A percentile compares a stretch with the other conserved stretches of the same genome.
phyloP scores from a whole-genome alignment of 202 grass and related monocot species.

The Sporobolus alterniflorus region DNA sequence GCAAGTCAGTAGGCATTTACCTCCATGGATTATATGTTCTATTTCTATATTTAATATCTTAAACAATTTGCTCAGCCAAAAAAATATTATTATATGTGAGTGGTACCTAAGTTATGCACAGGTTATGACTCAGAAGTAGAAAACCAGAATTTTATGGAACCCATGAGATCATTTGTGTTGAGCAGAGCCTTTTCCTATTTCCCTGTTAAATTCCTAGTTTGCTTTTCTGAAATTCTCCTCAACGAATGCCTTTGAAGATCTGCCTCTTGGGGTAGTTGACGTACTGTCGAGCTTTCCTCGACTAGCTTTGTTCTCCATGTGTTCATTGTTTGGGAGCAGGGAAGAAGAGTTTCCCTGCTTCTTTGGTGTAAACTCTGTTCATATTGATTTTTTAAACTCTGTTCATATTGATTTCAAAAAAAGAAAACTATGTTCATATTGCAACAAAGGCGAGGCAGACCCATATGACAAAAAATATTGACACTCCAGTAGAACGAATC shows the following conservation, averaged over 20 bases:
- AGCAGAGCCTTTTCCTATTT: background rate
- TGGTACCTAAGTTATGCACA: background rate
- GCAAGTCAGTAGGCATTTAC: background rate
- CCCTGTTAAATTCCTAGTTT: background rate
- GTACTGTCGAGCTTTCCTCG: background rate
- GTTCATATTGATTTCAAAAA: too few relatives aligned
- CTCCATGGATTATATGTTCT: background rate
- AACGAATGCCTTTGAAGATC: background rate
- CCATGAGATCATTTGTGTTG: background rate
- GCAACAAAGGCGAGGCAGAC: too few relatives aligned
- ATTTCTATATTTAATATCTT: background rate
- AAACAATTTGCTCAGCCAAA: constrained; percentile 3
- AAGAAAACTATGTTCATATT: too few relatives aligned
- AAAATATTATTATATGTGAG: background rate
- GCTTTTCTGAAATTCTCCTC: background rate
- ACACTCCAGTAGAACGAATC: too few relatives aligned
- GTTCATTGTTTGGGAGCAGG: too few relatives aligned
- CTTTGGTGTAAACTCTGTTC: background rate
- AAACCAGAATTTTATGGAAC: background rate
- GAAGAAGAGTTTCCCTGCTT: background rate
- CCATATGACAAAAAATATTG: too few relatives aligned
- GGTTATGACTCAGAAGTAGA: background rate
- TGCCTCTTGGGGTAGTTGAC: background rate
- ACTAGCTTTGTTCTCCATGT: background rate
- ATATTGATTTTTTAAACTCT: too few relatives aligned